phyloP scores from a whole-genome alignment of 768 basidiomycete genomes.

The Boletus coccyginus region DNA sequence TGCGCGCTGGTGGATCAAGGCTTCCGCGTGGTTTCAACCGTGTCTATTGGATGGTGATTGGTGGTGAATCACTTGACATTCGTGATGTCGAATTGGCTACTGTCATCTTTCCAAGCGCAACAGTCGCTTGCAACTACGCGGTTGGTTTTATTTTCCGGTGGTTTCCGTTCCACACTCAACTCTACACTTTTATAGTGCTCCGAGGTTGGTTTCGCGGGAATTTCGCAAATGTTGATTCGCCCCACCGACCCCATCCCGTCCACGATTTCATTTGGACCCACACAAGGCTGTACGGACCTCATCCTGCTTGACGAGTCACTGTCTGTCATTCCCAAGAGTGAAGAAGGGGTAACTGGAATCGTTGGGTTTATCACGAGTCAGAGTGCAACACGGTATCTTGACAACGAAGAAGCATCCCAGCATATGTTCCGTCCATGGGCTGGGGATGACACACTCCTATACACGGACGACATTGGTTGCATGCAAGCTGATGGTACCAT shows the following conservation, averaged over 20 bases:
- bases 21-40: constrained; percentile 16
- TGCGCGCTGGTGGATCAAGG: constrained; percentile 8
- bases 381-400: constrained; percentile 12
- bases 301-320: constrained; percentile 15
- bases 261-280: constrained; percentile 8
- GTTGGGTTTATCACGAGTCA: constrained; percentile 11
- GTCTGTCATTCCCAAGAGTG: constrained; percentile 5
- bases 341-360: constrained; percentile 4
- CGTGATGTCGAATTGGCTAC: constrained; percentile 13
- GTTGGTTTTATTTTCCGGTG: neutral
- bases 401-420: constrained; percentile 12
- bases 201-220: constrained; percentile 15
- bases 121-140: constrained; percentile 15
- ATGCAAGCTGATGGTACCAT: constrained; percentile 17
- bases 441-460: constrained; percentile 11
- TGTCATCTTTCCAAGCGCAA: constrained; percentile 9
- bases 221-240: constrained; percentile 12
- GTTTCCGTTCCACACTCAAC: neutral
- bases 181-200: constrained; percentile 6
- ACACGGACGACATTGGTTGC: constrained; percentile 15
- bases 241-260: constrained; percentile 14
- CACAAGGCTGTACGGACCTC: constrained; percentile 10
- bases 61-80: constrained; percentile 9
- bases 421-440: constrained; percentile 16
- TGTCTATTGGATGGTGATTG: constrained; percentile 18